Evolutionary conservation across 495 filamentous ascomycete species (phyloP).

Genomic region (Delitschia confertaspora): DNA sequence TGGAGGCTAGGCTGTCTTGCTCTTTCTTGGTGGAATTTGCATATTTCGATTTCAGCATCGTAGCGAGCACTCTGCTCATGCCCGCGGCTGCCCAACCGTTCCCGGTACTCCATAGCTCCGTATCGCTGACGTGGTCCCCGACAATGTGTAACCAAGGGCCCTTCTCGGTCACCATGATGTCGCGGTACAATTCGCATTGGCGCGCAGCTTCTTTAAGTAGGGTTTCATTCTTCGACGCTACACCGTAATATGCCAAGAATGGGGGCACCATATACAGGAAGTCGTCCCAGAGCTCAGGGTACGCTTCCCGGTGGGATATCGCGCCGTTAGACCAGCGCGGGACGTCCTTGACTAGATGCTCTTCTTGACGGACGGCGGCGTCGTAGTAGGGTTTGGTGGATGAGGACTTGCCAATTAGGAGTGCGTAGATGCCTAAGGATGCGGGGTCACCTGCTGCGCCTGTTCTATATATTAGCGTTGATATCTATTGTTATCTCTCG

Average conservation of each 20-base stretch:
- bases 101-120: conserved; percentile 44
- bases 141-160: conserved; percentile 44
- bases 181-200: conserved; percentile 39
- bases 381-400: conserved; percentile 29
- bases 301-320: conserved; percentile 42
- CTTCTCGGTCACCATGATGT: conserved; percentile 32
- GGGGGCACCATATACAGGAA: conserved; percentile 47
- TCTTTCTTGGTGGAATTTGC: conserved; percentile 30
- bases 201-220: conserved; percentile 35
- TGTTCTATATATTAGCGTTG: background rate
- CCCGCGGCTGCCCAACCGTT: conserved; percentile 47
- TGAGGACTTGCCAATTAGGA: conserved; percentile 40
- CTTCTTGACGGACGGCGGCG: conserved; percentile 23
- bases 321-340: conserved; percentile 44
- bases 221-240: conserved; percentile 32
- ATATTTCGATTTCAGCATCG: conserved; percentile 35
- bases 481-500: conserved; percentile 22
- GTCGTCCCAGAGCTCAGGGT: conserved; percentile 44
- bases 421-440: conserved; percentile 39
- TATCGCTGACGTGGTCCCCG: conserved; percentile 38
- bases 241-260: conserved; percentile 45
- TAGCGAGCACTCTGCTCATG: conserved; percentile 43
- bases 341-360: conserved; percentile 38
- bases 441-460: conserved; percentile 37
- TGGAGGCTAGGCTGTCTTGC: conserved; percentile 30